Conservation (phyloP, 345 rosid genomes). For the Trapa incisa region DNA sequence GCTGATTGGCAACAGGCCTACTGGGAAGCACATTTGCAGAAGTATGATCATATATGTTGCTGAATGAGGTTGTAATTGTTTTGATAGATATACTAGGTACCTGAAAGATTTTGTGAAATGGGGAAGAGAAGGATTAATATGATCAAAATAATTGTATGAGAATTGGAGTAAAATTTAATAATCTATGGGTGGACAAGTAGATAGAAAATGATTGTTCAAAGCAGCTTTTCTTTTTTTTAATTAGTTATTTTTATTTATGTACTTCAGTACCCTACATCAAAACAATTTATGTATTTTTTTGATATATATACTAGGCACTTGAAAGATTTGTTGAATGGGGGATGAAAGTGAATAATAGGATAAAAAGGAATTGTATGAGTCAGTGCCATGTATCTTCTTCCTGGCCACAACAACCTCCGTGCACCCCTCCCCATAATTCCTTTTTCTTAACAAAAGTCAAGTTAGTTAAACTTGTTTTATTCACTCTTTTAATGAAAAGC, state of each 20-base stretch:
- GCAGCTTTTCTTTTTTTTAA: neutral
- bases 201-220: neutral
- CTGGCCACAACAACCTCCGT: too few relatives aligned
- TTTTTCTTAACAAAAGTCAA: neutral
- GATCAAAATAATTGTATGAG: neutral
- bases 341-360: too few relatives aligned
- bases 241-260: neutral
- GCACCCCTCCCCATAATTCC: neutral
- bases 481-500: constrained; percentile 15
- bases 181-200: neutral
- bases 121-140: neutral
- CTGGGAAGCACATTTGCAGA: constrained; percentile 78
- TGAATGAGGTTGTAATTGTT: neutral
- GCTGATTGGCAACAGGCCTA: constrained; percentile 62
- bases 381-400: too few relatives aligned
- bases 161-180: neutral
- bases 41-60: constrained; percentile 20
- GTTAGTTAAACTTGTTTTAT: neutral
- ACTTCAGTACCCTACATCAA: neutral
- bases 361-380: too few relatives aligned
- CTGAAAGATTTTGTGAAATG: neutral
- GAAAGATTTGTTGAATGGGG: too few relatives aligned
- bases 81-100: neutral
- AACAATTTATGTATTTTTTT: too few relatives aligned
- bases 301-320: too few relatives aligned